These are phyloP conservation scores for Mycena sanguinolenta DNA, from an alignment of 768 basidiomycete genomes.

Conservation along the genomic window DNA sequence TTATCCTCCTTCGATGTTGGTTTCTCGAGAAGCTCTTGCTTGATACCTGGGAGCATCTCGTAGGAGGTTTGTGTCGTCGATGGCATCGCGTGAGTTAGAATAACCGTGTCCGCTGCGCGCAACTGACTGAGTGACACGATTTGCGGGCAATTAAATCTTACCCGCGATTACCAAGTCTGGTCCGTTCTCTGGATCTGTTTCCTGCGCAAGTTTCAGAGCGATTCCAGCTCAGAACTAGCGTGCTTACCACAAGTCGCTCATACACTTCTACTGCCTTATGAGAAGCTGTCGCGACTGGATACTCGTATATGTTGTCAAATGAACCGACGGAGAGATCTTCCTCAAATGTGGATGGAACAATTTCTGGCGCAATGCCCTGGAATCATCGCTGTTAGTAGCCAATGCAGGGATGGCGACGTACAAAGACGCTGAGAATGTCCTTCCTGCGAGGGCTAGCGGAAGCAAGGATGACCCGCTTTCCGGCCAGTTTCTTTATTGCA, in stretches of 20 bases:
- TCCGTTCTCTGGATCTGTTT: slow-evolving; percentile 71
- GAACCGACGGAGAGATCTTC: slow-evolving; percentile 79
- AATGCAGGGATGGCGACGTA: slow-evolving; percentile 54
- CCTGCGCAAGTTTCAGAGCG: slow-evolving; percentile 45
- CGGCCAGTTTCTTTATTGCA: slow-evolving; percentile 73
- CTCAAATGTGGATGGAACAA: slow-evolving; percentile 82
- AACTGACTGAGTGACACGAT: not conserved
- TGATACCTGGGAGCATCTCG: slow-evolving; percentile 61
- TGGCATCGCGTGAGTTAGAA: slow-evolving; percentile 83
- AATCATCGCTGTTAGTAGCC: slow-evolving; percentile 1
- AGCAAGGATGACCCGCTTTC: slow-evolving; percentile 87
- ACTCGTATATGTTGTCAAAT: slow-evolving; percentile 81
- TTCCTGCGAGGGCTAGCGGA: slow-evolving; percentile 88
- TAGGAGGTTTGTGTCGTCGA: slow-evolving; percentile 69
- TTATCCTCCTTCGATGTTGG: slow-evolving; percentile 85
- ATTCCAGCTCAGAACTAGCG: not conserved
- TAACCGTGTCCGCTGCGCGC: slow-evolving; percentile 89
- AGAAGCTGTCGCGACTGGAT: slow-evolving; percentile 81
- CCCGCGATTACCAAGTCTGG: slow-evolving; percentile 88
- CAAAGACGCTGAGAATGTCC: slow-evolving; percentile 85
- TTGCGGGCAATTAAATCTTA: slow-evolving; percentile 42
- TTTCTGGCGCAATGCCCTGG: slow-evolving; percentile 69
- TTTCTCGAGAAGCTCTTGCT: slow-evolving; percentile 91
- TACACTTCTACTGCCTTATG: slow-evolving; percentile 92
- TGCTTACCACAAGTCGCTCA: slow-evolving; percentile 77